These are phyloP conservation scores for Dryas alaskensis DNA, from an alignment of 306 rosid species.

Conservation along the genomic window DNA sequence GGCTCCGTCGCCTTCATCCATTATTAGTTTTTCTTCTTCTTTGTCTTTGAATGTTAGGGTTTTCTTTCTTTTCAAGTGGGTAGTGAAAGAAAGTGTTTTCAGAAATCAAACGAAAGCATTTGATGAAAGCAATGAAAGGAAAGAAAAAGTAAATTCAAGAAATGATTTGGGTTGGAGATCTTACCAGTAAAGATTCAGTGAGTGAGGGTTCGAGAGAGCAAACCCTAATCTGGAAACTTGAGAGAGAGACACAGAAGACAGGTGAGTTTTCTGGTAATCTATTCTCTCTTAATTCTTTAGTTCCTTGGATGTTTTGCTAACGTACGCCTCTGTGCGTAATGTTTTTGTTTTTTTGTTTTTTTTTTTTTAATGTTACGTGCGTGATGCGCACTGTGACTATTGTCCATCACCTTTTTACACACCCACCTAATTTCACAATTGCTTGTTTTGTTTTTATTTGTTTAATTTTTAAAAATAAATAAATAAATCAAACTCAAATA, in stretches of 20 bases:
- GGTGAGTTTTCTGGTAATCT: neutral
- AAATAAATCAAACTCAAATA: no score
- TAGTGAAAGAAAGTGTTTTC: neutral
- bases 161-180: conserved; percentile 2
- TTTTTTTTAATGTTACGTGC: no score
- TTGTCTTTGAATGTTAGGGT: neutral
- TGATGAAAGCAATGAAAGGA: neutral
- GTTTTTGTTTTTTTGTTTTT: neutral
- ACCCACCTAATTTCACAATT: no score
- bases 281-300: neutral
- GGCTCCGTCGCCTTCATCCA: conserved; percentile 77
- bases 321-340: neutral
- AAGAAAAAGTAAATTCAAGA: neutral
- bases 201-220: conserved; percentile 6
- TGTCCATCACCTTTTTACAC: no score
- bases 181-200: neutral
- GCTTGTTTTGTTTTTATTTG: no score
- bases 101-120: neutral
- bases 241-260: neutral
- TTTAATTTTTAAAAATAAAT: no score
- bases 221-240: conserved; percentile 22
- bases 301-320: neutral
- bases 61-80: neutral
- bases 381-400: no score
- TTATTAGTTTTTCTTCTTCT: conserved; percentile 12